Evolutionary conservation across 192 early-diverging fungal genomes (phyloP).

Genomic region (Spinellus fusiger): DNA sequence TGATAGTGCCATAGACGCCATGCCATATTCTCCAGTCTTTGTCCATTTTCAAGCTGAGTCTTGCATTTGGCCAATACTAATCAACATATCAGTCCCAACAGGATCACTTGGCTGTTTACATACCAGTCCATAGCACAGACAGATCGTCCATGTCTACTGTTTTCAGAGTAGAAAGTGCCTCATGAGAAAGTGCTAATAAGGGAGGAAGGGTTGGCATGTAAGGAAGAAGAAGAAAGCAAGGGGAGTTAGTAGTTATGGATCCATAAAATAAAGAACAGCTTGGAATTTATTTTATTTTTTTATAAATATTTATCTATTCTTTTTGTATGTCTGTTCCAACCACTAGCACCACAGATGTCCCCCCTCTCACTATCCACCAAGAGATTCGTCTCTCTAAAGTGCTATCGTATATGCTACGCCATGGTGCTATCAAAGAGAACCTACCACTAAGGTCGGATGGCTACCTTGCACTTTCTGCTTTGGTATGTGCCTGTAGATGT

Average conservation of each 20-base stretch:
- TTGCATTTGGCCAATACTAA: constrained; percentile 31
- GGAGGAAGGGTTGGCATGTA: too few relatives aligned
- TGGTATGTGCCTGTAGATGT: constrained; percentile 49
- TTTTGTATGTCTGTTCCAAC: too few relatives aligned
- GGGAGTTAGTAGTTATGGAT: too few relatives aligned
- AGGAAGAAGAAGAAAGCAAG: too few relatives aligned
- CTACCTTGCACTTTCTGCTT: constrained; percentile 58
- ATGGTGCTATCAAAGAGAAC: constrained; percentile 74
- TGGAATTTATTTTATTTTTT: too few relatives aligned
- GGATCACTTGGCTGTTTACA: background rate
- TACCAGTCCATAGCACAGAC: background rate
- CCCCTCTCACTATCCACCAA: constrained; percentile 18
- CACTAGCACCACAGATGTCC: too few relatives aligned
- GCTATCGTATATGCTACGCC: constrained; percentile 79
- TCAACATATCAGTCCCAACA: background rate
- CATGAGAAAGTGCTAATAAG: too few relatives aligned
- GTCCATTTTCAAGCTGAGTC: constrained; percentile 13
- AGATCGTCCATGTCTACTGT: background rate
- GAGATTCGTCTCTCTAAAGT: constrained; percentile 61
- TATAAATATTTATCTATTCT: too few relatives aligned
- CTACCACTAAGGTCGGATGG: constrained; percentile 71
- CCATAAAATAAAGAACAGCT: too few relatives aligned
- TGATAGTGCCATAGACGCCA: constrained; percentile 33
- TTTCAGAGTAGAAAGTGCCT: too few relatives aligned
- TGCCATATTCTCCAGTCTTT: constrained; percentile 29